phyloP scores from a whole-genome alignment of 768 basidiomycete genomes.

The Hygrophoropsis aurantiaca region DNA sequence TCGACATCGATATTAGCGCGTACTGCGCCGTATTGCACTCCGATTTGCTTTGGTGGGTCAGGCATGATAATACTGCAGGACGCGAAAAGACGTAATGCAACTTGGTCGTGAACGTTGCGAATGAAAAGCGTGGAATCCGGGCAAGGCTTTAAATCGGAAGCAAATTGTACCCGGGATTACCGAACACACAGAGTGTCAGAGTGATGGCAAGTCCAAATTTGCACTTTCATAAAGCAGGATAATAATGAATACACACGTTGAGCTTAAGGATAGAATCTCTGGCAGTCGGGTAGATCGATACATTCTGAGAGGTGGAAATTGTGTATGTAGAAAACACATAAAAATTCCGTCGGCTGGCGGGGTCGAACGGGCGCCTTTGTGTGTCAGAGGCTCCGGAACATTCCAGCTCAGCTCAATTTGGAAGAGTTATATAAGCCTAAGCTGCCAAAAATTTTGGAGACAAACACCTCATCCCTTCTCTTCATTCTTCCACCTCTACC shows the following conservation, averaged over 20 bases:
- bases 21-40: constrained; percentile 74
- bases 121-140: no score
- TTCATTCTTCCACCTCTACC: constrained; percentile 41
- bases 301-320: background rate
- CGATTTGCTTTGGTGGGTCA: constrained; percentile 47
- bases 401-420: constrained; percentile 9
- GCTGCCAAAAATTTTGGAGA: constrained; percentile 45
- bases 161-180: no score
- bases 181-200: background rate
- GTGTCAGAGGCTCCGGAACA: constrained; percentile 12
- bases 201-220: background rate
- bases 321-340: no score
- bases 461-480: constrained; percentile 32
- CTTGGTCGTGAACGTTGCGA: no score
- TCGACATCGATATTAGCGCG: constrained; percentile 67
- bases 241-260: background rate
- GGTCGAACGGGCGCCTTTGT: constrained; percentile 9
- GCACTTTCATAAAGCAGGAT: background rate
- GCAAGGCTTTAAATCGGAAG: no score
- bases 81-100: no score
- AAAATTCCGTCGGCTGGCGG: background rate
- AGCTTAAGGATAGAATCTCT: no score
- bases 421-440: constrained; percentile 25
- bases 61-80: no score
- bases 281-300: background rate